Evolutionary conservation across 345 rosid genomes (phyloP), one percentile per base, ranked within the genome.

Genomic region (Litchi chinensis): DNA sequence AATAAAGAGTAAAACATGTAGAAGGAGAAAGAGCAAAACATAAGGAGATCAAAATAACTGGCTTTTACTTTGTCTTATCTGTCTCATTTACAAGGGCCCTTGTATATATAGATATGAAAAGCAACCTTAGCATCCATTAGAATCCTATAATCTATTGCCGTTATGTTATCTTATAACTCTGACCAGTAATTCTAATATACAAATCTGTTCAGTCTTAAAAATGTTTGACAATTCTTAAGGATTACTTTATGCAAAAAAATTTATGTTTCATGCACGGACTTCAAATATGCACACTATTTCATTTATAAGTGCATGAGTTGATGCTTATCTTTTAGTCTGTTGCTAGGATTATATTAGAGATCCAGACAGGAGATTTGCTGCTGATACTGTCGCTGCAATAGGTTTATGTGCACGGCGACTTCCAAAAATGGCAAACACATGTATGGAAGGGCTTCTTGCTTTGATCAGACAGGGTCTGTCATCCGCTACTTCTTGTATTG

Each of bases 321-420:
- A 76, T 73, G 75, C 86, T 90, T 84, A 80, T 81, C 28, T 82
- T 82, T 69, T 82, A 77, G 79, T 52, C 67, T 77, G 74, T 85
- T 79, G 67, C 76, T 85, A 96, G 99, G 98, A 96, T 87, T 94
- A 96, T 86, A 84, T 93, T 46, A 89, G 90, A 84, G 97, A 93
- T 86, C 97, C 97, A 76, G 97, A 94, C 88, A 84, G 97, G 88
- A 89, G 83, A 83, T 91, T 96, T 86, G 95, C 99, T 76, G 97
- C 97, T 8, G 95, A 89, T 76, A 83, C 98, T 79, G 86, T 94
- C 84, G 90, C 94, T 82, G 97, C 94, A 13, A 90, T 93, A 80
- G 99, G 99, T 85, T 83, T 90, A 76, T 94, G 97, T 77, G 95
- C 93, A 19, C 88, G 81, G 82, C 80, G 85, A 79, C 89, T 93